Evolutionary conservation across 1,284 basidiomycete genomes (phyloP).

Genomic region (Moniliella sp.): DNA sequence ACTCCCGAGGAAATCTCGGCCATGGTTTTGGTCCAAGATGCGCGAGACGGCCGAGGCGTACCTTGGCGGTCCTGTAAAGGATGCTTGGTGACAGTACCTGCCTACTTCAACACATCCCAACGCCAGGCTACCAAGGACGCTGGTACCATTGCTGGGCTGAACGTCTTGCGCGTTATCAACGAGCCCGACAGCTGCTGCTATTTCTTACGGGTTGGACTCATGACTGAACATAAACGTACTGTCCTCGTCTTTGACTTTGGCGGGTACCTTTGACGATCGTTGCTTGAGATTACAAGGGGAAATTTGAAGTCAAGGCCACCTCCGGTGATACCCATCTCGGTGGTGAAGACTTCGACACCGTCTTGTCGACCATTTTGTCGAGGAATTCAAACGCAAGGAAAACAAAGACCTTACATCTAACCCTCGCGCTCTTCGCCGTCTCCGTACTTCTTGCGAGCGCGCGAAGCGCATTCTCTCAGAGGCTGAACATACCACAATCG

Average conservation of each 20-base stretch:
- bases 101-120: slow-evolving; percentile 94
- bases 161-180: slow-evolving; percentile 88
- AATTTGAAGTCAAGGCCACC: slow-evolving; percentile 96
- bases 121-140: slow-evolving; percentile 88
- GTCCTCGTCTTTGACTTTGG: slow-evolving; percentile 94
- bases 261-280: slow-evolving; percentile 96
- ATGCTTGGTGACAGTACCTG: slow-evolving; percentile 71
- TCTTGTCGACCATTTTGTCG: slow-evolving; percentile 88
- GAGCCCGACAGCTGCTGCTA: slow-evolving; percentile 83
- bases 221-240: slow-evolving; percentile 64
- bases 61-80: slow-evolving; percentile 56
- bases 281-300: slow-evolving; percentile 93
- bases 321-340: slow-evolving; percentile 98
- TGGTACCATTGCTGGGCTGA: slow-evolving; percentile 65
- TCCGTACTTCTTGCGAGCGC: slow-evolving; percentile 90
- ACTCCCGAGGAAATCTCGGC: slow-evolving; percentile 90
- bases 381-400: slow-evolving; percentile 71
- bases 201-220: slow-evolving; percentile 75
- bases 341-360: slow-evolving; percentile 91
- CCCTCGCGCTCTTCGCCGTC: slow-evolving; percentile 78
- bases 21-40: slow-evolving; percentile 93
- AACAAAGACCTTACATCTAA: slow-evolving; percentile 86
- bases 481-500: slow-evolving; percentile 90
- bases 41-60: slow-evolving; percentile 94
- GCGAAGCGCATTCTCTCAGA: slow-evolving; percentile 94